These are phyloP conservation scores for Fagopyrum homotropicum DNA, from an alignment of 148 eudicot genomes.

Conservation along the genomic window DNA sequence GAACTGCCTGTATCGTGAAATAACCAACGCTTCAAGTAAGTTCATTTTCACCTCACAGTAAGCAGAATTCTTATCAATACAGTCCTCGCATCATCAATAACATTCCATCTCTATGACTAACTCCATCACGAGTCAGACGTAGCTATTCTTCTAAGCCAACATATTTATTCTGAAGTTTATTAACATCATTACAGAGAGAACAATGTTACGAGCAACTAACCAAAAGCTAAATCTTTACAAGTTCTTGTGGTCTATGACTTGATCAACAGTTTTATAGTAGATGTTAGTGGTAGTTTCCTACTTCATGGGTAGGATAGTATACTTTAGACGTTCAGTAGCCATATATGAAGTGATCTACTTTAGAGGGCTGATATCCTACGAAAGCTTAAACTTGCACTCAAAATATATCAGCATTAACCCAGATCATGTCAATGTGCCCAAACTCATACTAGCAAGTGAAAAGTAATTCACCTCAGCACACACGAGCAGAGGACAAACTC, in stretches of 20 bases:
- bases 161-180: neutral
- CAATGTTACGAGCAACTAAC: neutral
- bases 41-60: neutral
- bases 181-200: neutral
- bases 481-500: neutral
- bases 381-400: neutral
- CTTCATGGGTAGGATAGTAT: neutral
- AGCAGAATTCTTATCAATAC: neutral
- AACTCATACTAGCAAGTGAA: neutral
- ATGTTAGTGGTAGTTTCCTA: no score
- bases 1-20: constrained; percentile 59
- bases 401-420: neutral
- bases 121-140: neutral
- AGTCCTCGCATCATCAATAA: neutral
- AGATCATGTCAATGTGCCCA: neutral
- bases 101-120: neutral
- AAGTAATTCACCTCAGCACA: neutral
- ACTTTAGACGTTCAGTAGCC: neutral
- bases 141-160: neutral
- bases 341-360: neutral
- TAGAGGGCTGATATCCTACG: neutral
- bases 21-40: neutral
- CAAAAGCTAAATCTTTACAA: neutral
- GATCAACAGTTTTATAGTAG: neutral
- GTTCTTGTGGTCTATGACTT: neutral